Evolutionary conservation across 2,329 filamentous ascomycete species (phyloP), one percentile per base, ranked within the genome.

Genomic region (Pseudocercospora vitis): DNA sequence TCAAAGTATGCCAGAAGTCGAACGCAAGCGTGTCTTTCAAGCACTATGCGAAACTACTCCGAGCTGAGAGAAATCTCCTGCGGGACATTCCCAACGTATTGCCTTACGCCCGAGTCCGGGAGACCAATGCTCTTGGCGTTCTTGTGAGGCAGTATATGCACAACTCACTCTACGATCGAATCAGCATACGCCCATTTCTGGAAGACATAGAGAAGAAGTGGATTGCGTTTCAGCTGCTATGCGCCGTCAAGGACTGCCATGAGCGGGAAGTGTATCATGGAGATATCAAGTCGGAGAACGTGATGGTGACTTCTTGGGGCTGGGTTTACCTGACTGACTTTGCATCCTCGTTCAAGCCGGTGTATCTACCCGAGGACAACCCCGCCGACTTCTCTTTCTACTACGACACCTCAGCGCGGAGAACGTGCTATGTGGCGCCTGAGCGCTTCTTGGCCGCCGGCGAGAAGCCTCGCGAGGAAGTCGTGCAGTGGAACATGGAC

Each of bases 141-240:
- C 82, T 99, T 16, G 89, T 96, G 53, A 87, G 94, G 48, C 95
- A 97, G 73, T 97, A 89, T 70, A 85, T 97, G 56, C 94, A 97
- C 73, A 96, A 88, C 77, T 97, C 94, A 19, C 81, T 99, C 3
- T 99, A 99, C 74, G 94, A 99, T 74, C 88, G 94, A 50, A 84
- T 99, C 72, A 95, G 94, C 73, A 99, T 94, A 7, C 85, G 95
- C 6, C 95, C 94, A 0, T 99, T 99, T 64, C 78, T 97, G 7
- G 95, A 99, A 72, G 89, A 95, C 61, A 94, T 99, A 61, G 94
- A 99, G 73, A 97, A 96, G 80, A 96, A 95, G 76, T 99, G 94
- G 94, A 81, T 99, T 47, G 89, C 92, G 0, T 99, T 96, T 65
- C 94, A 99, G 74, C 81, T 99, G 2, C 81, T 99, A 8, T 96